A percentile compares a stretch with the other conserved stretches of the same genome.
Conservation (phyloP, 2,329 filamentous ascomycete species). For the Arthrobotrys pseudoclavata region DNA sequence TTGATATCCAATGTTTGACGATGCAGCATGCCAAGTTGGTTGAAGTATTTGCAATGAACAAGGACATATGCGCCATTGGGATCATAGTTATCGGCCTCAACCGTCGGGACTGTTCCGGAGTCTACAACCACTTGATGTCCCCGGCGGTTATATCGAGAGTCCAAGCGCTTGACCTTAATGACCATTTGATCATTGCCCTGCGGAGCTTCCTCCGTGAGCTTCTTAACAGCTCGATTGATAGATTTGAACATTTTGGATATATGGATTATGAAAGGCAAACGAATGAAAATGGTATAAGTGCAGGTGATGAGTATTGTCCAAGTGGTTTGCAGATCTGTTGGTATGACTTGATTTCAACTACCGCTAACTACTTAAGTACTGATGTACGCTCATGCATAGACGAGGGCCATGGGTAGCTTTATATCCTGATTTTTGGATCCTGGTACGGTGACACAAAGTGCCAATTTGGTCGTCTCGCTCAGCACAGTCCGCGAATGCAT, state of each 20-base stretch:
- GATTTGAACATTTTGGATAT: constrained; percentile 54
- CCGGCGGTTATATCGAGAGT: constrained; percentile 51
- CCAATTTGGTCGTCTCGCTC: constrained; percentile 8
- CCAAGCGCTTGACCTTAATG: constrained; percentile 59
- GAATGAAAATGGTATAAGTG: constrained; percentile 8
- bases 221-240: constrained; percentile 56
- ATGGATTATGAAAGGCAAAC: constrained; percentile 4
- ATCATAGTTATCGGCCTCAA: constrained; percentile 48
- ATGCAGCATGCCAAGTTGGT: constrained; percentile 43
- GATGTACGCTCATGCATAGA: not conserved
- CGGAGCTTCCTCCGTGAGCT: constrained; percentile 60
- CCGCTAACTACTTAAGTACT: constrained; percentile 3
- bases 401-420: constrained; percentile 9
- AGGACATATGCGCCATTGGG: constrained; percentile 56
- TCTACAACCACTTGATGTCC: constrained; percentile 53
- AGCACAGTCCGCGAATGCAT: constrained; percentile 19
- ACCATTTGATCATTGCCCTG: constrained; percentile 59
- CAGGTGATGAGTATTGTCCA: not conserved
- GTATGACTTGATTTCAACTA: not conserved
- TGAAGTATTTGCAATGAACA: constrained; percentile 59
- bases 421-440: constrained; percentile 8
- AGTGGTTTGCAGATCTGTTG: not conserved
- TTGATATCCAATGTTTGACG: constrained; percentile 61
- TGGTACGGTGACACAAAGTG: constrained; percentile 6
- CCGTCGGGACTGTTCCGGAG: constrained; percentile 49